Conservation (phyloP, 179 eudicot genomes). For the Spergularia azorica region DNA sequence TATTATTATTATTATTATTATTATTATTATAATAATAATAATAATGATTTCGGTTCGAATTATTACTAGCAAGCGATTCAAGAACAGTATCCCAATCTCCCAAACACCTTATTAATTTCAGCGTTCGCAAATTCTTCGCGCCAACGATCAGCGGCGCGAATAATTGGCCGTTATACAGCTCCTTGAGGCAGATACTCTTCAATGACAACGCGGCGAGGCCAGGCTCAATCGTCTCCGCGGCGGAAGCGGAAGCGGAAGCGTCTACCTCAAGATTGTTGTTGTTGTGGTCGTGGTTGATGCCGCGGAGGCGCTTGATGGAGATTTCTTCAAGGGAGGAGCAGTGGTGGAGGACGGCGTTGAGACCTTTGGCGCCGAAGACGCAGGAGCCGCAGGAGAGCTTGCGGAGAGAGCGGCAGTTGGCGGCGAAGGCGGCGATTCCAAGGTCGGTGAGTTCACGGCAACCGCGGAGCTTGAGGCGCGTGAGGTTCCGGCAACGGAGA, state of each 20-base stretch:
- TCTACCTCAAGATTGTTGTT: neutral
- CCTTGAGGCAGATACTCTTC: conserved; percentile 65
- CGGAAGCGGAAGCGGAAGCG: neutral
- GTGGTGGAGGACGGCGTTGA: conserved; percentile 59
- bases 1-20: neutral
- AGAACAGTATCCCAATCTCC: conserved; percentile 89
- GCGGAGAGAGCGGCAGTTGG: conserved; percentile 52
- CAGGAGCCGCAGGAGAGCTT: conserved; percentile 81
- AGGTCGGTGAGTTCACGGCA: conserved; percentile 63
- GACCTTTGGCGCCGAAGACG: conserved; percentile 67
- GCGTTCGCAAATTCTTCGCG: conserved; percentile 53
- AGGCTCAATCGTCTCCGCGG: conserved; percentile 51
- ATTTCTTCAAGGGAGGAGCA: conserved; percentile 64
- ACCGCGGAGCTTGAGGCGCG: conserved; percentile 67
- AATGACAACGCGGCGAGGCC: conserved; percentile 52
- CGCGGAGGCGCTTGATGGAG: conserved; percentile 71
- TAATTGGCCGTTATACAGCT: conserved; percentile 71
- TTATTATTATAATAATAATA: neutral
- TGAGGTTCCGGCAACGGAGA: conserved; percentile 52
- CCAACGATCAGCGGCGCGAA: conserved; percentile 71
- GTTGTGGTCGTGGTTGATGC: conserved; percentile 39
- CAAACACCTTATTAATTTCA: conserved; percentile 69
- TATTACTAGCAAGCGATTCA: conserved; percentile 43
- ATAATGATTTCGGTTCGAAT: too few species aligned
- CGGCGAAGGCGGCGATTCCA: conserved; percentile 57